These are phyloP conservation scores for Cryptococcus sp. DNA, from an alignment of 1,284 basidiomycete species.

Conservation along the genomic window DNA sequence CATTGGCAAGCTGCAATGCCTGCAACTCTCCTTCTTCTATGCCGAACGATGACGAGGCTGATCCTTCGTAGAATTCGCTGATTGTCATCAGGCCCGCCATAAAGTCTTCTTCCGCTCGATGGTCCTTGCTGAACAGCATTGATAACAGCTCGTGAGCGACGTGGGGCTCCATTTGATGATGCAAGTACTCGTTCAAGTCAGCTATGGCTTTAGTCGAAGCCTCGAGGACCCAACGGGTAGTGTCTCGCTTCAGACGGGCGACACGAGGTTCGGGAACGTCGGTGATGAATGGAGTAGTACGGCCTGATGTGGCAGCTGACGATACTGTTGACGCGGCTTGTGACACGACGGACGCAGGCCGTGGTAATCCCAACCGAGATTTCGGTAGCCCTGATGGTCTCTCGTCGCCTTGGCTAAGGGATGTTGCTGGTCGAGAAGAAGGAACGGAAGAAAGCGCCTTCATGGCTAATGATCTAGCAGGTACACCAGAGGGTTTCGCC, in stretches of 20 bases:
- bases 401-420: slow-evolving; percentile 26
- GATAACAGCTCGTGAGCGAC: slow-evolving; percentile 73
- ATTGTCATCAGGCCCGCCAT: slow-evolving; percentile 73
- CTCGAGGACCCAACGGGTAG: slow-evolving; percentile 78
- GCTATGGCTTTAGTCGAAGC: slow-evolving; percentile 62
- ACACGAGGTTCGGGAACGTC: slow-evolving; percentile 73
- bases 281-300: slow-evolving; percentile 63
- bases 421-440: slow-evolving; percentile 32
- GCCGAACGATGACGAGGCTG: slow-evolving; percentile 64
- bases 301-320: slow-evolving; percentile 38
- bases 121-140: slow-evolving; percentile 91
- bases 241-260: slow-evolving; percentile 74
- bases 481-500: slow-evolving; percentile 24
- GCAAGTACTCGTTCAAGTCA: slow-evolving; percentile 82
- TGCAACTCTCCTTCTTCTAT: slow-evolving; percentile 61
- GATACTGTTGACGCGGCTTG: slow-evolving; percentile 24
- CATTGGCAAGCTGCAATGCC: slow-evolving; percentile 79
- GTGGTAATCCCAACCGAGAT: slow-evolving; percentile 24
- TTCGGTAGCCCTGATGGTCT: slow-evolving; percentile 32
- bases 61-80: slow-evolving; percentile 70
- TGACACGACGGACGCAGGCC: slow-evolving; percentile 33
- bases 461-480: slow-evolving; percentile 46
- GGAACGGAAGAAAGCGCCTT: slow-evolving; percentile 45
- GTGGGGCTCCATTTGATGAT: slow-evolving; percentile 87
- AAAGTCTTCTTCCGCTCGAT: slow-evolving; percentile 92